phyloP scores from a whole-genome alignment of 163 green algal genomes.

The Trebouxiophyceae sp. region DNA sequence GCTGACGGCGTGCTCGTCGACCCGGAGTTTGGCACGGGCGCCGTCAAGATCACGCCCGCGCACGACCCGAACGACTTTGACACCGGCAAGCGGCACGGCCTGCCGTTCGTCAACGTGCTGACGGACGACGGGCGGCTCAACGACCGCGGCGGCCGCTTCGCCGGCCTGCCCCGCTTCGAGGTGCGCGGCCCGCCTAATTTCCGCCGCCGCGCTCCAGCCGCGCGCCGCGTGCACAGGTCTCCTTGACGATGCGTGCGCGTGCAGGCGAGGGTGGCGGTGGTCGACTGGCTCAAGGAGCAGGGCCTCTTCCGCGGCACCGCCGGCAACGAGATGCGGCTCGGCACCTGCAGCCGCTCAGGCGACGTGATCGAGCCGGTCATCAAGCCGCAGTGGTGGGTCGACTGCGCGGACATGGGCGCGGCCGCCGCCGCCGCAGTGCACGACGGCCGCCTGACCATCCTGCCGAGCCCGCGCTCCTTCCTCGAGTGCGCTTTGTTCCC shows the following conservation, averaged over 20 bases:
- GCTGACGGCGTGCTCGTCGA: conserved; percentile 92
- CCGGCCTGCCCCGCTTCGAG: conserved; percentile 81
- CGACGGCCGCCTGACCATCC: conserved; percentile 76
- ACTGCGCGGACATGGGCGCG: conserved; percentile 81
- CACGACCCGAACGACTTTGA: conserved; percentile 98
- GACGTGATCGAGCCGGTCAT: conserved; percentile 98
- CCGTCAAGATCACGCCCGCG: conserved; percentile 95
- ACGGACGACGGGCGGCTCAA: conserved; percentile 92
- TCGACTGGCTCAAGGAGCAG: conserved; percentile 76
- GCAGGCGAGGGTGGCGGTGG: conserved; percentile 69
- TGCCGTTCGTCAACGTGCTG: conserved; percentile 96
- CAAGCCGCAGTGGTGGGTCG: conserved; percentile 89
- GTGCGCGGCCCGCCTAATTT: conserved; percentile 21
- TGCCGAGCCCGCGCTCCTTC: conserved; percentile 67
- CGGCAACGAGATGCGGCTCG: conserved; percentile 88
- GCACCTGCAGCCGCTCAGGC: conserved; percentile 83
- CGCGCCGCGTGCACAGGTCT: neutral
- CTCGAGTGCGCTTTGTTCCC: conserved; percentile 42
- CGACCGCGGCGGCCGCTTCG: conserved; percentile 69
- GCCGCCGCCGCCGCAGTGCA: conserved; percentile 63
- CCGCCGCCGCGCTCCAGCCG: too few relatives aligned
- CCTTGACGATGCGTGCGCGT: too few relatives aligned
- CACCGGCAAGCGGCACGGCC: conserved; percentile 88
- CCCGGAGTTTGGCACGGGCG: conserved; percentile 89
- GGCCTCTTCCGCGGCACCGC: conserved; percentile 73